phyloP scores from a whole-genome alignment of 129 eudicot species.

The Lonicera japonica region DNA sequence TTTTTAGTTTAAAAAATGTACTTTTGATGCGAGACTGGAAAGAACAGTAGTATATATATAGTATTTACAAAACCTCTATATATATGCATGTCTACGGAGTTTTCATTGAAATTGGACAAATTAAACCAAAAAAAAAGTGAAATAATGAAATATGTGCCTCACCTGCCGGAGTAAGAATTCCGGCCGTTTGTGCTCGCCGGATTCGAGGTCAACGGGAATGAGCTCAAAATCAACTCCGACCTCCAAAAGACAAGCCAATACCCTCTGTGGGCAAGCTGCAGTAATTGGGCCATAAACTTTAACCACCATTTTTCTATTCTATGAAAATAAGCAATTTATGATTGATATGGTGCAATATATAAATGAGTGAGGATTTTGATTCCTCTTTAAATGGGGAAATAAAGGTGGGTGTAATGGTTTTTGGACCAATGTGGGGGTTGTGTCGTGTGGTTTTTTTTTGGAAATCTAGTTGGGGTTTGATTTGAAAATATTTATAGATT shows the following conservation, averaged over 20 bases:
- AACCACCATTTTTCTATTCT: slow-evolving; percentile 46
- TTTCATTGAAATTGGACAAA: too few species aligned
- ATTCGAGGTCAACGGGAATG: slow-evolving; percentile 46
- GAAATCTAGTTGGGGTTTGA: too few species aligned
- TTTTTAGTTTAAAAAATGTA: too few species aligned
- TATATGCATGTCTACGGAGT: too few species aligned
- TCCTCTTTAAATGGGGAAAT: background rate
- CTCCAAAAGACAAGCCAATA: slow-evolving; percentile 69
- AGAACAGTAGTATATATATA: too few species aligned
- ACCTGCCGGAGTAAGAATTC: slow-evolving; percentile 56
- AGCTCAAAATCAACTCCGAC: slow-evolving; percentile 53
- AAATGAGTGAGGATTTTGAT: background rate
- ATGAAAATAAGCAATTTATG: background rate
- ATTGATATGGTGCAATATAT: background rate
- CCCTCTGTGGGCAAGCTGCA: slow-evolving; percentile 76
- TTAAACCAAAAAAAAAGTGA: too few species aligned
- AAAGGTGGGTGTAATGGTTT: background rate
- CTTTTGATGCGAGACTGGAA: too few species aligned
- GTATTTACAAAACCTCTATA: too few species aligned
- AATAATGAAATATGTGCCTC: too few species aligned
- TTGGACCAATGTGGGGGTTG: background rate
- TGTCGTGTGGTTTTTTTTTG: background rate
- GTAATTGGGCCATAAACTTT: slow-evolving; percentile 57
- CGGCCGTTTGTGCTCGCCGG: slow-evolving; percentile 57
- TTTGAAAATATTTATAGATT: too few species aligned